Evolutionary conservation across 805 yeast species (phyloP), one percentile per base, ranked within the genome.

Genomic region (Maudiozyma saulgeensis): DNA sequence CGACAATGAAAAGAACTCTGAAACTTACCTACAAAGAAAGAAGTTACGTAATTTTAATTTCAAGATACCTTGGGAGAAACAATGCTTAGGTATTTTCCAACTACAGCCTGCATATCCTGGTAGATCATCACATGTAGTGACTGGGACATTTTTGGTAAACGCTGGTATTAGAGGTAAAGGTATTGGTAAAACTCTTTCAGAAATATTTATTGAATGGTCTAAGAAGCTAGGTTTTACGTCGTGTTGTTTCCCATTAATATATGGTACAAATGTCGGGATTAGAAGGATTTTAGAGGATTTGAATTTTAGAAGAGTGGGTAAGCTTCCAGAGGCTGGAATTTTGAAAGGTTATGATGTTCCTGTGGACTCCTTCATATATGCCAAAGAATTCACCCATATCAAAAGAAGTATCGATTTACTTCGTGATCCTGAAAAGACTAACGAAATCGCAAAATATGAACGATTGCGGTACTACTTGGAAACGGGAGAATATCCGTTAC

Each of bases 91-190:
- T 0, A 78, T 90, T 1, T 89, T 91, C 61, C 82, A 77, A 62
- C 75, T 91, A 52, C 84, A 84, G 55, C 93, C 97, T 2, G 85
- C 87, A 59, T 91, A 83, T 62, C 96, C 97, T 0, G 98, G 98
- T 1, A 72, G 98, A 43, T 84, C 93, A 18, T 81, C 95, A 0
- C 97, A 91, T 62, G 83, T 93, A n/a, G 89, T 95, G 58, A 86
- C 95, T 0, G 95, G 87, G 1, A 83, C 84, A 19, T 85, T 91
- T 57, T 69, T 91, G 35, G 98, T 91, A 2, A 89, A 91, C 66
- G 93, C 95, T 4, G 96, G 96, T 55, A 87, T 87, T 56, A 72
- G 99, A 58, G 89, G 91, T 25, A 87, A 85, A 63, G 96, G 97
- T 4, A 87, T 93, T 26, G 99, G 98, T 5, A 73, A 83, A 49